Evolutionary conservation across 192 early-diverging fungal genomes (phyloP).

Genomic region (Linnemannia schmuckeri): DNA sequence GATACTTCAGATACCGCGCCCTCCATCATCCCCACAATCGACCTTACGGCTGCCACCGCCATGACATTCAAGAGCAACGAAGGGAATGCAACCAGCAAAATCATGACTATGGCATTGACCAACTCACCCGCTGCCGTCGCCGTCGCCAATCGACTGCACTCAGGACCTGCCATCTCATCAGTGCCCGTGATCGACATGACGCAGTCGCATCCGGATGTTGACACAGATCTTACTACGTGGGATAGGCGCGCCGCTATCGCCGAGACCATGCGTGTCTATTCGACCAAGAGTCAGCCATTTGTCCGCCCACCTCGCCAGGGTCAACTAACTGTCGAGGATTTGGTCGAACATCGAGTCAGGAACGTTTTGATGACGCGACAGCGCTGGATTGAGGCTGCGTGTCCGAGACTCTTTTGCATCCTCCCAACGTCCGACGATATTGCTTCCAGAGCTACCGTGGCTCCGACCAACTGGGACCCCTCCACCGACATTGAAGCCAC

Average conservation of each 20-base stretch:
- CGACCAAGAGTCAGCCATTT: not conserved
- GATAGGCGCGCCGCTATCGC: not conserved
- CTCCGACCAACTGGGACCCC: not conserved
- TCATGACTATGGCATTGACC: not conserved
- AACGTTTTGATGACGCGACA: not conserved
- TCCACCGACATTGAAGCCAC: slow-evolving; percentile 5
- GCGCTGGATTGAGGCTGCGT: not conserved
- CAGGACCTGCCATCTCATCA: not conserved
- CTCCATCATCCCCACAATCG: not conserved
- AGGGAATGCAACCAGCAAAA: not conserved
- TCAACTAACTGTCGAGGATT: not conserved
- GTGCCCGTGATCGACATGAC: not conserved
- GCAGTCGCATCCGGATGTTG: not conserved
- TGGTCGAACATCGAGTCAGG: not conserved
- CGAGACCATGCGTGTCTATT: not conserved
- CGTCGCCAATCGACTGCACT: not conserved
- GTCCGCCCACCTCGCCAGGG: not conserved
- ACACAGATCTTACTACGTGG: not conserved
- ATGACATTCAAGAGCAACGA: not conserved
- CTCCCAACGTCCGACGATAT: not conserved
- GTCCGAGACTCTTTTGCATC: slow-evolving; percentile 2
- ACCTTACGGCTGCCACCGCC: not conserved
- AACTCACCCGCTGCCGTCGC: not conserved
- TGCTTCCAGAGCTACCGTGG: not conserved
- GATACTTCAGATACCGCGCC: not conserved